These are phyloP conservation scores for Trypanosoma scelopori DNA, from an alignment of 208 protist species.

Conservation along the genomic window DNA sequence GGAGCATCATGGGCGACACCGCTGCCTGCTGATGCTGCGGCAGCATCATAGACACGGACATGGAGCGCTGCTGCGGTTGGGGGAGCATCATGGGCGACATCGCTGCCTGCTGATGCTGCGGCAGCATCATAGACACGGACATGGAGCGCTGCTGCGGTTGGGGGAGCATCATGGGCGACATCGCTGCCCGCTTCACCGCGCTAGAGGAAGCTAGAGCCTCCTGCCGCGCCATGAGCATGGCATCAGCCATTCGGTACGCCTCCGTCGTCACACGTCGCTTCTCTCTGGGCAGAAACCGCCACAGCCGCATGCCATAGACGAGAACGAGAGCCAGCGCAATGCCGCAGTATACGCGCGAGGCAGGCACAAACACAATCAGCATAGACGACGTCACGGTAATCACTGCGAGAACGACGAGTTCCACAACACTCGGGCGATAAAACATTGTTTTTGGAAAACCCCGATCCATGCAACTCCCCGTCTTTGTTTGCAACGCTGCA, in stretches of 20 bases:
- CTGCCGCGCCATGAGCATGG: slow-evolving; percentile 1
- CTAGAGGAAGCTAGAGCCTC: background rate
- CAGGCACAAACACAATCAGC: slow-evolving; percentile 29
- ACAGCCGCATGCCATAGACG: slow-evolving; percentile 42
- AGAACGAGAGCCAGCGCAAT: slow-evolving; percentile 30
- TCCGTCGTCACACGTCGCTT: slow-evolving; percentile 6
- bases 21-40: slow-evolving; percentile 3
- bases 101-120: background rate
- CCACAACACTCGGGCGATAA: slow-evolving; percentile 5
- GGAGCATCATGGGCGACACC: background rate
- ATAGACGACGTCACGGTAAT: slow-evolving; percentile 22
- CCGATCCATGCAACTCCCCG: background rate
- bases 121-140: background rate
- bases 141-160: background rate
- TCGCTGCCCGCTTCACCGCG: background rate
- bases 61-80: background rate
- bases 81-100: background rate
- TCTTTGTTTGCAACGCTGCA: background rate
- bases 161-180: background rate
- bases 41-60: background rate
- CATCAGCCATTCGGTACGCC: slow-evolving; percentile 16
- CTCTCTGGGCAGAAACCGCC: slow-evolving; percentile 54
- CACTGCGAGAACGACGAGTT: slow-evolving; percentile 4
- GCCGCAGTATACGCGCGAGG: slow-evolving; percentile 34
- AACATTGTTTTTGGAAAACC: background rate